These are phyloP conservation scores for Boletus putidus DNA, from an alignment of 1,284 basidiomycete species.

Conservation along the genomic window DNA sequence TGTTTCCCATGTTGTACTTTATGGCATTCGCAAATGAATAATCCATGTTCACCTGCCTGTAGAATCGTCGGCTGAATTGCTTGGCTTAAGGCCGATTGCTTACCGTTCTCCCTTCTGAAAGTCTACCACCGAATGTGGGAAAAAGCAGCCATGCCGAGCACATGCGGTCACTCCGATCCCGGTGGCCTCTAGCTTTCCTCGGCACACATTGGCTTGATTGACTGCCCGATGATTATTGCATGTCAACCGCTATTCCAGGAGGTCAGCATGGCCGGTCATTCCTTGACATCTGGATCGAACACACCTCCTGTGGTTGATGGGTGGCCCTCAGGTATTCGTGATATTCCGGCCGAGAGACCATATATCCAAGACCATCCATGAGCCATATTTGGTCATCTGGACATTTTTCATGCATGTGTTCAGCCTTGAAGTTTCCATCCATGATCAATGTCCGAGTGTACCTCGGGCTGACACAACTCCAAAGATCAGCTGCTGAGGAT, in stretches of 20 bases:
- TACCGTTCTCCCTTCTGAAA: too few species aligned
- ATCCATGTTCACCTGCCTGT: conserved; percentile 22
- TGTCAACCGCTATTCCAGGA: background rate
- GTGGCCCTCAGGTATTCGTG: background rate
- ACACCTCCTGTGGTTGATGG: background rate
- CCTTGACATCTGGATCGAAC: too few species aligned
- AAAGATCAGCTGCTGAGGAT: too few species aligned
- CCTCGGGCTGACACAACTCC: background rate
- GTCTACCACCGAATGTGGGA: conserved; percentile 22
- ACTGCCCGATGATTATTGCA: conserved; percentile 17
- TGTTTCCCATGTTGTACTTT: too few species aligned
- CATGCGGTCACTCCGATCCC: conserved; percentile 25
- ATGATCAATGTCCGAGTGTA: background rate
- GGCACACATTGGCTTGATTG: background rate
- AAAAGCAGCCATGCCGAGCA: conserved; percentile 22
- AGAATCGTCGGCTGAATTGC: too few species aligned
- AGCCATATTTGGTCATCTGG: conserved; percentile 7
- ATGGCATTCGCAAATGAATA: too few species aligned
- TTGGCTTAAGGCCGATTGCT: too few species aligned
- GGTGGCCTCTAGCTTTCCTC: conserved; percentile 8
- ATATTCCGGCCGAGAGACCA: background rate
- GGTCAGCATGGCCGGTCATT: background rate
- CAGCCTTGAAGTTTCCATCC: conserved; percentile 22
- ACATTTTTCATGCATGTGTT: conserved; percentile 1
- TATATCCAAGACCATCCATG: conserved; percentile 15